phyloP scores from a whole-genome alignment of 2,329 filamentous ascomycete species.

The Magnaporthales sp. region DNA sequence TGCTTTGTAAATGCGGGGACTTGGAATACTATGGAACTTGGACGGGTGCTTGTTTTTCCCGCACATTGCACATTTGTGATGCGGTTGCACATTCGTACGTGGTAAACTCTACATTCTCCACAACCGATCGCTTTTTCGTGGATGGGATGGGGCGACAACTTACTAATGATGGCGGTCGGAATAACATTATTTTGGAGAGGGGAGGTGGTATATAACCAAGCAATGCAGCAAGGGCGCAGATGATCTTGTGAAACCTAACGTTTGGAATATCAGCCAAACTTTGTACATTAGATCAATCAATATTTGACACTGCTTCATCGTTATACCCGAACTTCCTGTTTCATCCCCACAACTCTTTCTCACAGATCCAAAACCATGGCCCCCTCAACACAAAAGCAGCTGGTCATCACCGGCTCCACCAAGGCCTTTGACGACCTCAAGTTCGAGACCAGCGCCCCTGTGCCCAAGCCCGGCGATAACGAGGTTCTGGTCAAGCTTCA shows the following conservation, averaged over 20 bases:
- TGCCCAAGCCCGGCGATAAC: conserved; percentile 57
- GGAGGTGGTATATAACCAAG: background rate
- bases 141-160: background rate
- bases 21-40: background rate
- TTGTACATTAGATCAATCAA: background rate
- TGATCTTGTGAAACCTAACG: background rate
- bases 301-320: background rate
- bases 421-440: conserved; percentile 52
- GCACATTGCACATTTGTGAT: background rate
- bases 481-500: conserved; percentile 62
- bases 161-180: background rate
- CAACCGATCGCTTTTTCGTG: background rate
- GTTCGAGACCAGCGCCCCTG: conserved; percentile 39
- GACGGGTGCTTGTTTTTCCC: background rate
- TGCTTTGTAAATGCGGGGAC: background rate
- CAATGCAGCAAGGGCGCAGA: background rate
- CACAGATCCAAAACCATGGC: background rate
- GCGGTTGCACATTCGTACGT: background rate
- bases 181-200: background rate
- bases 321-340: background rate
- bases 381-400: conserved; percentile 40
- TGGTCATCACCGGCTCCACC: conserved; percentile 40
- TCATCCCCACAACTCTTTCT: no score
- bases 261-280: background rate
- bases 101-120: background rate